Base-by-base conservation (phyloP, 129 eudicot genomes). In the Helianthus annuus region DNA sequence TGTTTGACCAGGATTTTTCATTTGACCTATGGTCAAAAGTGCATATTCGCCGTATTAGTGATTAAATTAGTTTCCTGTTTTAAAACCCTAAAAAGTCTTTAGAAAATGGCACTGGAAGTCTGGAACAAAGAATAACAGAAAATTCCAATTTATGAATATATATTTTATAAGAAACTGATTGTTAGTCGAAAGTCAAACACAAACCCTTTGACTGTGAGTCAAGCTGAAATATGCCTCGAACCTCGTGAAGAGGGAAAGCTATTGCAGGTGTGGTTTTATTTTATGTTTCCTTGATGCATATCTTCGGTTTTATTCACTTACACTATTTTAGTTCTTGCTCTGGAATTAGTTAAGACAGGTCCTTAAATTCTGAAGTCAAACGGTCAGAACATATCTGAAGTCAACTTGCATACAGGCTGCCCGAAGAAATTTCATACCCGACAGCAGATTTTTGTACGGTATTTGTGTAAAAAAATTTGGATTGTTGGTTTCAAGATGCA, bases 111-210 rank as follows among this genome's bases (percentile, higher is more conserved):
- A 27, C 44, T 5, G 19, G 45, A 60, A 32, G 16, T 12, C 44
- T 5, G 19, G 45, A 60, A 32, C 65, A 60, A 60, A 60, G 19
- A 29, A 51, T 1, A 42, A 5, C 64, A 58, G 8, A 58, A 57
- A 9, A 22, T 38, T 58, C n/a, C 12, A 6, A 1, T 58, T 58
- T 27, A 22, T 22, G n/a, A 27, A 9, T 58, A 27, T 58, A 24
- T 56, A 22, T 55, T 7, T 55, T 2, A 8, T 2, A 55, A 57
- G 15, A 57, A 57, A 24, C 2, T 24, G 3, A 10, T 10, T 22
- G 12, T 57, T 22, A 56, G 61, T 55, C 61, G 22, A 57, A 12
- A 60, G 65, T 60, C 44, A 32, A 60, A 29, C 65, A 60, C 44
- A 5, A 27, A 27, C 40, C 17, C 65, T 60, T 29, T 14, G 45